Evolutionary conservation across 2,329 filamentous ascomycete genomes (phyloP).

Genomic region (Ceratocystis cacaofunesta): DNA sequence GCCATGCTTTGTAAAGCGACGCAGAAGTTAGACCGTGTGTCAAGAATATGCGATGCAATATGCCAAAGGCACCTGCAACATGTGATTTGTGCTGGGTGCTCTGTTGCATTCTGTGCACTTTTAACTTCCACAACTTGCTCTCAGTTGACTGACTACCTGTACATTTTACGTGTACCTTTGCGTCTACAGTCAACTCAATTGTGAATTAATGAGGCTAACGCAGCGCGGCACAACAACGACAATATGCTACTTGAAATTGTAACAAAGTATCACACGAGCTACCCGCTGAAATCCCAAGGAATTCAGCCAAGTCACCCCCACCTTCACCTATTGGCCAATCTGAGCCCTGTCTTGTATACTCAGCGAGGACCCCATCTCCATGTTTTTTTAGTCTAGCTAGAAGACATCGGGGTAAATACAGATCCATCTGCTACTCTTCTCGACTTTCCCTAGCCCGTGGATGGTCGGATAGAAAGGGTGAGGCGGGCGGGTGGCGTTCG

Average conservation of each 20-base stretch:
- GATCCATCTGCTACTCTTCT: background rate
- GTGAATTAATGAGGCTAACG: background rate
- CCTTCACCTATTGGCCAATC: background rate
- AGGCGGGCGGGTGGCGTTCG: background rate
- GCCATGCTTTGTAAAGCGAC: background rate
- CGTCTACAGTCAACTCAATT: too few relatives aligned
- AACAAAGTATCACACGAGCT: background rate
- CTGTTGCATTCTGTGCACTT: background rate
- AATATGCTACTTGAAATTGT: background rate
- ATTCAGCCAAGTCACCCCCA: background rate
- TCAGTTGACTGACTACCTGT: background rate
- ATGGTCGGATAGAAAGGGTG: background rate
- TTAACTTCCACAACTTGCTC: too few relatives aligned
- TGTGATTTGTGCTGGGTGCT: background rate
- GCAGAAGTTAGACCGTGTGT: background rate
- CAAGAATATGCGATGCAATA: background rate
- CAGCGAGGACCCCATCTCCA: too few relatives aligned
- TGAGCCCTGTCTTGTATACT: background rate
- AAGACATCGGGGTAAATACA: background rate
- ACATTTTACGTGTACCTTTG: background rate
- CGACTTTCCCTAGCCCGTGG: background rate
- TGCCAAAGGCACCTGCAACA: background rate
- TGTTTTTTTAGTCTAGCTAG: too few relatives aligned
- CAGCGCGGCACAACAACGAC: background rate
- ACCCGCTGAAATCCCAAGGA: background rate